Evolutionary conservation across 148 eudicot genomes (phyloP).

Genomic region (Dianthus caryophyllus): DNA sequence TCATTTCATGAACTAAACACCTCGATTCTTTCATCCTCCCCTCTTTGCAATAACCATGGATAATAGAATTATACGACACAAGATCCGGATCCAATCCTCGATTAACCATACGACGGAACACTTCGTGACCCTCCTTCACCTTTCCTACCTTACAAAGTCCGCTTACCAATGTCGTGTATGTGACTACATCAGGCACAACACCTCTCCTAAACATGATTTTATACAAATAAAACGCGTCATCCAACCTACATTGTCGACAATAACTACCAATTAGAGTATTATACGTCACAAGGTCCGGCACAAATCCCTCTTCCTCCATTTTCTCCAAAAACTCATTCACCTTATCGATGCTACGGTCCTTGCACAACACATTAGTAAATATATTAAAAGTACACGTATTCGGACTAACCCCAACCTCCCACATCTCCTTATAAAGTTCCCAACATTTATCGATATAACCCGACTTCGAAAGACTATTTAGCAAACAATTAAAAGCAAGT

Average conservation of each 20-base stretch:
- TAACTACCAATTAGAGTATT: constrained; percentile 69
- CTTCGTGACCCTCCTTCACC: constrained; percentile 58
- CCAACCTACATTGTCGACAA: constrained; percentile 60
- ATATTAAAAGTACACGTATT: constrained; percentile 78
- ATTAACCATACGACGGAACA: constrained; percentile 57
- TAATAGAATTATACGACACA: constrained; percentile 65
- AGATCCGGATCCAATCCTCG: constrained; percentile 68
- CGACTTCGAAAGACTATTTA: constrained; percentile 59
- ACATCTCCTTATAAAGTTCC: constrained; percentile 61
- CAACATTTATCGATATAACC: constrained; percentile 54
- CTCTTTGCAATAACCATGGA: constrained; percentile 71
- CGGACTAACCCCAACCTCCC: constrained; percentile 48
- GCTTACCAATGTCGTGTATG: constrained; percentile 69
- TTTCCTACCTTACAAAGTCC: constrained; percentile 79
- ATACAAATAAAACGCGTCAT: constrained; percentile 75
- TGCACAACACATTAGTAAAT: constrained; percentile 62
- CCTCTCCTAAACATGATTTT: constrained; percentile 76
- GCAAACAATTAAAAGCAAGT: constrained; percentile 59
- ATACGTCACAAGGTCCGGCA: constrained; percentile 83
- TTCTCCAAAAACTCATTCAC: constrained; percentile 72
- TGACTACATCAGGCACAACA: constrained; percentile 66
- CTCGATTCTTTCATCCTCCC: constrained; percentile 74
- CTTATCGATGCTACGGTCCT: constrained; percentile 50
- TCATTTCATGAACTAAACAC: constrained; percentile 62
- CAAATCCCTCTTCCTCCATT: constrained; percentile 96